Conservation (phyloP, 805 yeast species). For the Hanseniaspora lindneri region DNA sequence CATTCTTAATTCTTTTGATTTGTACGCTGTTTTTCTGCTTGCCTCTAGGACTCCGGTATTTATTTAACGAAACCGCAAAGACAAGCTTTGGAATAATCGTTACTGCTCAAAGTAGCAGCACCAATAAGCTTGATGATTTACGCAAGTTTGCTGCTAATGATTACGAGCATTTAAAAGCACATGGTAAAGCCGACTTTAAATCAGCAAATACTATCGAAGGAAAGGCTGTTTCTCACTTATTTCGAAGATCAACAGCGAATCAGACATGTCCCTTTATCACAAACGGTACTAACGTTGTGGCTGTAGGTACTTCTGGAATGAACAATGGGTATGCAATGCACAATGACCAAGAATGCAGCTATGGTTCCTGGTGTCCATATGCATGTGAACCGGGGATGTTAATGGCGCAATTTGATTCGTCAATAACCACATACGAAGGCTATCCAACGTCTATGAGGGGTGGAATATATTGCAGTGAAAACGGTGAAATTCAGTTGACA, state of each 20-base stretch:
- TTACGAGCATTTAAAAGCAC: conserved; percentile 6
- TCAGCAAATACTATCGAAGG: conserved; percentile 24
- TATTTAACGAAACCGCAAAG: too few relatives aligned
- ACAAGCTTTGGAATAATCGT: neutral
- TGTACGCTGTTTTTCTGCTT: too few relatives aligned
- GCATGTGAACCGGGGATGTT: conserved; percentile 84
- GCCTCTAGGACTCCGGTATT: too few relatives aligned
- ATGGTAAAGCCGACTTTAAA: conserved; percentile 21
- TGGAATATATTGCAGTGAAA: conserved; percentile 63
- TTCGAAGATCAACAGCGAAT: conserved; percentile 22
- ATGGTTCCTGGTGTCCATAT: conserved; percentile 80
- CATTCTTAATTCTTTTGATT: too few relatives aligned
- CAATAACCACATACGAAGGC: conserved; percentile 49
- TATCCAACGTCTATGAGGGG: conserved; percentile 75
- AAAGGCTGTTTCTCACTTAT: conserved; percentile 22
- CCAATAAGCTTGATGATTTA: neutral
- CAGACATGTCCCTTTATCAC: conserved; percentile 58
- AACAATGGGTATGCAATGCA: conserved; percentile 85
- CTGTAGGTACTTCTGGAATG: conserved; percentile 43
- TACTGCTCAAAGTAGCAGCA: neutral
- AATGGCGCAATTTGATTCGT: conserved; percentile 81
- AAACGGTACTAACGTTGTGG: conserved; percentile 50
- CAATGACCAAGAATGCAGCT: conserved; percentile 56
- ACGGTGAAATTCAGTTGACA: conserved; percentile 57
- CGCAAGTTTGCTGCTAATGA: neutral